Percentiles rank a stretch among this genome's conserved stretches.
Conservation (phyloP, 306 rosid species). For the Parietaria judaica region DNA sequence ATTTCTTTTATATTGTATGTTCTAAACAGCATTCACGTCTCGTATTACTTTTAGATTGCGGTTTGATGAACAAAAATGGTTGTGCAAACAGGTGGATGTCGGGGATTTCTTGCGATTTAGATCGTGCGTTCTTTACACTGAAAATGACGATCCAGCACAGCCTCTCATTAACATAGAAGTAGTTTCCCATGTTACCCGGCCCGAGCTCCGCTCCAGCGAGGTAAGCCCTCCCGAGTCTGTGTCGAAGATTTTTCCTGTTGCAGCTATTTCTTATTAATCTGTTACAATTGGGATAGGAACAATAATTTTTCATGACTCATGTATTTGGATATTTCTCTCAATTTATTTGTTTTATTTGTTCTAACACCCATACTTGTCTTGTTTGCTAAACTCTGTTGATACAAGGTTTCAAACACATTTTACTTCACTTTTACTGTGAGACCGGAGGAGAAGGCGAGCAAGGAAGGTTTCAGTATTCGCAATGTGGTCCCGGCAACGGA, state of each 20-base stretch:
- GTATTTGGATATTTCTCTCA: too few relatives aligned
- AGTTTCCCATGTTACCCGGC: constrained; percentile 93
- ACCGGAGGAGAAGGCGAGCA: constrained; percentile 63
- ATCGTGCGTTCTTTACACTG: constrained; percentile 80
- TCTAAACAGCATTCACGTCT: background rate
- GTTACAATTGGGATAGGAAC: too few relatives aligned
- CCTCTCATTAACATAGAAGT: constrained; percentile 91
- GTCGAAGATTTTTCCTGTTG: background rate
- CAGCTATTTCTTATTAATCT: background rate
- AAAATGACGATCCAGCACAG: constrained; percentile 59
- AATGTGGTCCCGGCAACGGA: constrained; percentile 88
- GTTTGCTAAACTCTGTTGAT: background rate
- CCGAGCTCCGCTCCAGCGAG: constrained; percentile 83
- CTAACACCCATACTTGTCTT: background rate
- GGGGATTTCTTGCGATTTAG: constrained; percentile 88
- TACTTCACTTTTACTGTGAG: constrained; percentile 82
- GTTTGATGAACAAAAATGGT: background rate
- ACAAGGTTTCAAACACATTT: constrained; percentile 74
- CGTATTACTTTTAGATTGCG: background rate
- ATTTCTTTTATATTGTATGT: too few relatives aligned
- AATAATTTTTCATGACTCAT: too few relatives aligned
- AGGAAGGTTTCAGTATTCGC: constrained; percentile 47
- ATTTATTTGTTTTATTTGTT: background rate
- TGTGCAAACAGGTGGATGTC: constrained; percentile 73
- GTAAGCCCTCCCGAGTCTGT: constrained; percentile 29